A percentile compares a stretch with the other conserved stretches of the same genome.
Conservation (phyloP, 129 eudicot species). For the Tagetes erecta region DNA sequence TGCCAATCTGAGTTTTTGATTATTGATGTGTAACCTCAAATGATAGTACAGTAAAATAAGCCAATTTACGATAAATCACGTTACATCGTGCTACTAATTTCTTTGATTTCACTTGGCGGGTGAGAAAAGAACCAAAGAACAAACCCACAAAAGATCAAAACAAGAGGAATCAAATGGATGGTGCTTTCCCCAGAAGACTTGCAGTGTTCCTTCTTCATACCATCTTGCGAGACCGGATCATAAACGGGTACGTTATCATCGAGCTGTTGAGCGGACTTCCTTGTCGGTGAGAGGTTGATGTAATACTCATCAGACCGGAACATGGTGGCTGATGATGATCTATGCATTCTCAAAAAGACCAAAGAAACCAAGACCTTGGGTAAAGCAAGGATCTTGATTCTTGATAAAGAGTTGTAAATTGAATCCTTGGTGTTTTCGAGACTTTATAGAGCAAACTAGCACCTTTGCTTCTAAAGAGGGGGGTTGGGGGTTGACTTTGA, state of each 20-base stretch:
- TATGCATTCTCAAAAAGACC: slow-evolving; percentile 29
- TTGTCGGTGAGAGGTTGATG: slow-evolving; percentile 40
- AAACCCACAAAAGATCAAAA: slow-evolving; percentile 52
- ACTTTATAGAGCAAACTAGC: slow-evolving; percentile 21
- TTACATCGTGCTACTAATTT: background rate
- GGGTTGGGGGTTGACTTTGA: slow-evolving; percentile 20
- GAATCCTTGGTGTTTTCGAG: slow-evolving; percentile 6
- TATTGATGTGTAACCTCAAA: background rate
- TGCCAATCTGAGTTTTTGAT: background rate
- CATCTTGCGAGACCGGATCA: slow-evolving; percentile 32
- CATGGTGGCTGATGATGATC: slow-evolving; percentile 52
- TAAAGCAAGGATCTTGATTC: background rate
- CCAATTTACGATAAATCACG: background rate
- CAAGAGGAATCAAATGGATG: slow-evolving; percentile 60
- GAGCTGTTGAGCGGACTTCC: slow-evolving; percentile 28
- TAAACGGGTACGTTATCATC: slow-evolving; percentile 30
- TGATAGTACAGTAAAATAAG: background rate
- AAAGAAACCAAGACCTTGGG: background rate
- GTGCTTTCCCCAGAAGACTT: slow-evolving; percentile 42
- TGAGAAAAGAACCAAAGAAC: slow-evolving; percentile 66
- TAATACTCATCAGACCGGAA: slow-evolving; percentile 54
- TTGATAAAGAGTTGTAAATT: slow-evolving; percentile 9
- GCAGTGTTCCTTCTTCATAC: slow-evolving; percentile 46
- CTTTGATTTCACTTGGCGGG: slow-evolving; percentile 23
- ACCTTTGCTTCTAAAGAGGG: slow-evolving; percentile 35